Percentiles rank a stretch among this genome's conserved stretches.
phyloP scores from a whole-genome alignment of 768 basidiomycete species.

The Boletus rex-veris region DNA sequence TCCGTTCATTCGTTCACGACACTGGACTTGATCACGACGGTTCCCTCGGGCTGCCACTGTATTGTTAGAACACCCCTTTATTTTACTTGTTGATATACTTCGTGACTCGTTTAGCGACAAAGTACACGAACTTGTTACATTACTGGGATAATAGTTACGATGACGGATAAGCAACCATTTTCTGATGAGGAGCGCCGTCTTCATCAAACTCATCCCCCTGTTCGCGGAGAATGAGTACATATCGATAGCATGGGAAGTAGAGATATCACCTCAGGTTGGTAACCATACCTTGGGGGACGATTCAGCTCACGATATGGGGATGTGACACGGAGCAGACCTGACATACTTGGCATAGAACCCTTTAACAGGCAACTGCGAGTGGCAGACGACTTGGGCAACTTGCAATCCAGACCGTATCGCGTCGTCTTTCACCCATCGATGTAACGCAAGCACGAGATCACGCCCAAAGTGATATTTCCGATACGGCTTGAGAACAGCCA shows the following conservation, averaged over 20 bases:
- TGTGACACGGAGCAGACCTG: slow-evolving; percentile 5
- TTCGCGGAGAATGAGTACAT: slow-evolving; percentile 20
- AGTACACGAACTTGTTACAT: slow-evolving; percentile 23
- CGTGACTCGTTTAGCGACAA: slow-evolving; percentile 14
- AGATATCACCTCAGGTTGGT: slow-evolving; percentile 56
- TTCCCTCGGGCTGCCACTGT: slow-evolving; percentile 36
- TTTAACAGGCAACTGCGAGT: slow-evolving; percentile 69
- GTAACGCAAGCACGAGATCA: slow-evolving; percentile 59
- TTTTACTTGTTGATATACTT: slow-evolving; percentile 34
- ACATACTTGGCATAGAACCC: slow-evolving; percentile 73
- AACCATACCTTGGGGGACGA: slow-evolving; percentile 54
- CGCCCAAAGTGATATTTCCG: slow-evolving; percentile 63
- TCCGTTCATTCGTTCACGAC: slow-evolving; percentile 27
- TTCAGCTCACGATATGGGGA: slow-evolving; percentile 11
- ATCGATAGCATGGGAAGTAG: slow-evolving; percentile 19
- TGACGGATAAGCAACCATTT: slow-evolving; percentile 63
- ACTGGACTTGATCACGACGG: slow-evolving; percentile 30
- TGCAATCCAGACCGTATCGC: slow-evolving; percentile 23
- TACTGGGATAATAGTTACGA: slow-evolving; percentile 32
- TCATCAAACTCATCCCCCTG: slow-evolving; percentile 76
- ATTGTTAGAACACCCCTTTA: slow-evolving; percentile 37
- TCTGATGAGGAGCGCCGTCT: slow-evolving; percentile 84
- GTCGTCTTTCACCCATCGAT: slow-evolving; percentile 54
- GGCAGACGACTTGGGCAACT: slow-evolving; percentile 46
- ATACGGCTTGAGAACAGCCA: slow-evolving; percentile 65